Evolutionary conservation across 805 yeast species (phyloP).

Genomic region (Ogataea siamensis): DNA sequence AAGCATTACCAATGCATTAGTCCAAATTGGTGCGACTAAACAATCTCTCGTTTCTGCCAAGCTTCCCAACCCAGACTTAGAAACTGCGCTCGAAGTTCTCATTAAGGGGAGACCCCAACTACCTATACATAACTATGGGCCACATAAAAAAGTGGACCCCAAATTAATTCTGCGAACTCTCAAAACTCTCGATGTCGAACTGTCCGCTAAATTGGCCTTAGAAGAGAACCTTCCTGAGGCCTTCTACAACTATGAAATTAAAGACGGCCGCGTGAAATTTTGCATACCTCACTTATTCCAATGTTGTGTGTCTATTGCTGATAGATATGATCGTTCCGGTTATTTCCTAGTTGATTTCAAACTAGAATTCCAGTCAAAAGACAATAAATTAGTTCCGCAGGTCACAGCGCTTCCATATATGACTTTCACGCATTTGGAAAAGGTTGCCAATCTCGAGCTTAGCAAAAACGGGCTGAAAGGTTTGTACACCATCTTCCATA

Average conservation of each 20-base stretch:
- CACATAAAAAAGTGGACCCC: slow-evolving; percentile 49
- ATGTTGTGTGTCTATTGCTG: slow-evolving; percentile 74
- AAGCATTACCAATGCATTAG: slow-evolving; percentile 60
- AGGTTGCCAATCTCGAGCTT: slow-evolving; percentile 52
- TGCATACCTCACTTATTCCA: slow-evolving; percentile 63
- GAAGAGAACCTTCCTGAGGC: slow-evolving; percentile 60
- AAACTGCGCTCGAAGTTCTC: slow-evolving; percentile 84
- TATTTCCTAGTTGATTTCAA: slow-evolving; percentile 77
- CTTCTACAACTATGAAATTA: slow-evolving; percentile 61
- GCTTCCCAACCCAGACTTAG: slow-evolving; percentile 85
- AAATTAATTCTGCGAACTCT: slow-evolving; percentile 58
- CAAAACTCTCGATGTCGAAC: slow-evolving; percentile 64
- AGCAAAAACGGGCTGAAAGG: slow-evolving; percentile 45
- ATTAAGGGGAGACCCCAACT: slow-evolving; percentile 73
- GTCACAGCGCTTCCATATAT: slow-evolving; percentile 30
- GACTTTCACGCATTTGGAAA: slow-evolving; percentile 47
- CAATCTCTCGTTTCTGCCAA: slow-evolving; percentile 82
- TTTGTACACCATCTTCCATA: slow-evolving; percentile 54
- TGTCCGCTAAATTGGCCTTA: slow-evolving; percentile 73
- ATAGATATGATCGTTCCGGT: slow-evolving; percentile 55
- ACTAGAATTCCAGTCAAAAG: slow-evolving; percentile 51
- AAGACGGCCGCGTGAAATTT: slow-evolving; percentile 75
- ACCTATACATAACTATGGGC: slow-evolving; percentile 59
- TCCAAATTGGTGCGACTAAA: slow-evolving; percentile 66
- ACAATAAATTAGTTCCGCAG: slow-evolving; percentile 30